Conservation (phyloP, 352 stramenopile genomes). For the Pythium dissotocum region DNA sequence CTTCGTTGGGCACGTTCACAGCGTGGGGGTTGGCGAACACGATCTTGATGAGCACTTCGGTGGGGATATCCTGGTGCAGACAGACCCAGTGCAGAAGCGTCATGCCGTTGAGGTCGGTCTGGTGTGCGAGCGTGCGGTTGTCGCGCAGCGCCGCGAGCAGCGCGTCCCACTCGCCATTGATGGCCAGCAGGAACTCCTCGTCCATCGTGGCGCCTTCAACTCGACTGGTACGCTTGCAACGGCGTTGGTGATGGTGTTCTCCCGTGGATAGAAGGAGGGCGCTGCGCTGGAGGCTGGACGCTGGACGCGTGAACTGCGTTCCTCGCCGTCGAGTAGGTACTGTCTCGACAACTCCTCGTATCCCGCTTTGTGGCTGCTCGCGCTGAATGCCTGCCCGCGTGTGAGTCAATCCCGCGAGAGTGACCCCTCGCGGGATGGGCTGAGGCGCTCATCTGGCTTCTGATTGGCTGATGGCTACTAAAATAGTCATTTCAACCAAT, state of each 20-base stretch:
- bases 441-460: background rate
- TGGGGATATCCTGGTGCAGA: conserved; percentile 72
- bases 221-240: conserved; percentile 1
- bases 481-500: background rate
- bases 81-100: conserved; percentile 81
- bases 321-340: background rate
- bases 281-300: background rate
- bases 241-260: background rate
- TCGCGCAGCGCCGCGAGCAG: conserved; percentile 65
- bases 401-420: conserved; percentile 1
- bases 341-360: conserved; percentile 5
- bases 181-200: conserved; percentile 70
- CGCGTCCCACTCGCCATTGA: conserved; percentile 81
- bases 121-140: conserved; percentile 54
- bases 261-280: background rate
- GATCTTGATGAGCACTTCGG: conserved; percentile 78
- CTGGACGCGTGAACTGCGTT: background rate
- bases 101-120: conserved; percentile 72
- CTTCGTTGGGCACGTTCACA: conserved; percentile 69
- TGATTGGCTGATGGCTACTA: background rate
- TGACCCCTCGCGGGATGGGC: background rate
- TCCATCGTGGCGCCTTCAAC: conserved; percentile 41
- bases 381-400: conserved; percentile 6
- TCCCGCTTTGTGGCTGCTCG: conserved; percentile 2
- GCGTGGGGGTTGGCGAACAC: conserved; percentile 77